These are phyloP conservation scores for Eucalyptus virginea DNA, from an alignment of 345 rosid genomes.

Conservation along the genomic window DNA sequence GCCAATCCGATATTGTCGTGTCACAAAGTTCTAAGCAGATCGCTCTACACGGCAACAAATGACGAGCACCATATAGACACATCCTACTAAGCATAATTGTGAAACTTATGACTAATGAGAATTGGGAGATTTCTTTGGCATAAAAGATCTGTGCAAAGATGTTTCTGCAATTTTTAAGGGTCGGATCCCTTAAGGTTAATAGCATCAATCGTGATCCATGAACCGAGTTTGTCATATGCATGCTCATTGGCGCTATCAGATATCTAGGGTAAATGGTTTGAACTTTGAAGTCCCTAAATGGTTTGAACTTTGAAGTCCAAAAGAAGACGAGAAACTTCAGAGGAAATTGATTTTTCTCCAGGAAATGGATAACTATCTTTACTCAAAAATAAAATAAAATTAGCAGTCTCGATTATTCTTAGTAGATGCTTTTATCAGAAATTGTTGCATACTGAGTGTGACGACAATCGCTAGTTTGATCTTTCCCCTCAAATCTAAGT, in stretches of 20 bases:
- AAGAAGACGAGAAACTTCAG: not conserved
- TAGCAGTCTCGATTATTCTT: not conserved
- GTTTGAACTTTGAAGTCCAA: not conserved
- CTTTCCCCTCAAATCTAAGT: not conserved
- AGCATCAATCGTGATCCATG: not conserved
- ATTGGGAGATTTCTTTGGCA: not conserved
- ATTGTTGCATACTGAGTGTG: not conserved
- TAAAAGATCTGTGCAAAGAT: not conserved
- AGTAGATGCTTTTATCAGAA: not conserved
- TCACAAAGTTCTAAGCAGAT: not conserved
- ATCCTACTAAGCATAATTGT: not conserved
- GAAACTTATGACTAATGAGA: not conserved
- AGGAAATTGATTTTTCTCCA: not conserved
- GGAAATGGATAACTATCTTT: not conserved
- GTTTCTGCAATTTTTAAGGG: not conserved
- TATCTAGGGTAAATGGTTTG: not conserved
- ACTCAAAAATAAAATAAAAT: not conserved
- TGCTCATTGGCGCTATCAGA: not conserved
- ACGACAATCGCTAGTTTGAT: not conserved
- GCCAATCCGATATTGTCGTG: not conserved
- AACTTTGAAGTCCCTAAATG: not conserved
- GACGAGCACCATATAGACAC: not conserved
- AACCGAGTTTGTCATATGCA: not conserved
- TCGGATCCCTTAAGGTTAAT: not conserved
- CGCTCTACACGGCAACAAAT: not conserved